Base-by-base conservation (phyloP, 148 eudicot genomes). In the Salicornia ramosissima region DNA sequence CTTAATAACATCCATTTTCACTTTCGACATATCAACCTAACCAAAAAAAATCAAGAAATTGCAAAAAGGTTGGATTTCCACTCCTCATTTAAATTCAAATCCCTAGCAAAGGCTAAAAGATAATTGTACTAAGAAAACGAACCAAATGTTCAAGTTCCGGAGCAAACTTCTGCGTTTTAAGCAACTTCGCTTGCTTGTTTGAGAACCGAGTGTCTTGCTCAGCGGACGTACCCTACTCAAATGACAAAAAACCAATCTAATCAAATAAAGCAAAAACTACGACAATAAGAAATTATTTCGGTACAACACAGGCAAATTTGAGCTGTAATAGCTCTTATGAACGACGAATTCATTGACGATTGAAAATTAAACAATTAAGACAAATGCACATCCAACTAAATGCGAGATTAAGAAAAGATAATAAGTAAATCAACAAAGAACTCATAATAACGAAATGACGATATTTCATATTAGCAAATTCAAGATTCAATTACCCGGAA, bases 121-220 rank as follows among this genome's bases (percentile, higher is more conserved):
- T 1, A 65, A 24, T 10, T 29, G 4, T 2, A 13, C 30, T 18
- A 9, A 69, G 3, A 22, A 22, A 60, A 78, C 92, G 60, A 67
- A 94, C 99, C 97, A 86, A 75, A 52, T 88, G 83, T 13, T 94
- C 99, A 70, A 94, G 77, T 82, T 94, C 99, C 11, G 97, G 77
- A 9, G 93, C 79, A 61, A 94, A 94, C 69, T 94, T 94, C 86
- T 94, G 96, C n/a, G 96, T 79, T 74, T 94, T 94, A 65, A 94
- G 60, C 65, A 94, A 82, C 86, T 94, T 94, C 8, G 96, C 91
- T 73, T 94, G 97, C 83, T 94, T 94, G 79, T 94, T 94, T 57
- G 99, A 94, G 73, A 94, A 94, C 42, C 96, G 84, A 65, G 99
- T 94, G 72, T 94, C 99, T 78, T 94, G 99, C 67, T 94, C 97